Evolutionary conservation across 116 monocot genomes (phyloP).

Genomic region (Zostera marina): DNA sequence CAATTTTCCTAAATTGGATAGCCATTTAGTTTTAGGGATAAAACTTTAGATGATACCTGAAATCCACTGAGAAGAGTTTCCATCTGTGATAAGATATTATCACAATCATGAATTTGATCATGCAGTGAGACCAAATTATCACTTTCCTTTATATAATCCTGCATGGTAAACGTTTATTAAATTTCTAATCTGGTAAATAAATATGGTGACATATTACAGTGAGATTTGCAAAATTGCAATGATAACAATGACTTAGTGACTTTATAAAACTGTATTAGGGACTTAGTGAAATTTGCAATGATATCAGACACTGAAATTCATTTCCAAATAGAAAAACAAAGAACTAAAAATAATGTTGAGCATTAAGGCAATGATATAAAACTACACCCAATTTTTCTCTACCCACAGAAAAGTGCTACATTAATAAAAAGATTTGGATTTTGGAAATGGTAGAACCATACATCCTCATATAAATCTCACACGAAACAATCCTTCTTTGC

Average conservation of each 20-base stretch:
- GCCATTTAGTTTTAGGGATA: too few species aligned
- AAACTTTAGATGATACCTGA: conserved; percentile 44
- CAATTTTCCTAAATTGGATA: too few species aligned
- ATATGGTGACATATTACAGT: not conserved
- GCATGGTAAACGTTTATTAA: conserved; percentile 9
- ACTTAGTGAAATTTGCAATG: not conserved
- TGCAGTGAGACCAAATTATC: conserved; percentile 84
- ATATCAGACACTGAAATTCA: not conserved
- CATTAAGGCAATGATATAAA: too few species aligned
- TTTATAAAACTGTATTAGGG: too few species aligned
- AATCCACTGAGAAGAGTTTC: conserved; percentile 89
- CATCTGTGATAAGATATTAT: conserved; percentile 92
- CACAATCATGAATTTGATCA: conserved; percentile 92
- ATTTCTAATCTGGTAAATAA: not conserved
- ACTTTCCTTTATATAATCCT: conserved; percentile 94
- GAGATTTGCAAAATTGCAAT: not conserved
- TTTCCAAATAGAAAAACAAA: not conserved
- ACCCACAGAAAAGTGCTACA: not conserved
- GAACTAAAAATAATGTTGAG: not conserved
- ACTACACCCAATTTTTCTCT: not conserved
- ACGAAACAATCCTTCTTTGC: not conserved
- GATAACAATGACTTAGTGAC: too few species aligned
- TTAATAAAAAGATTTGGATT: not conserved
- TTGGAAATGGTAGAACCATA: not conserved
- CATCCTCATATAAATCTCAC: not conserved